Conservation (phyloP, 2,329 filamentous ascomycete species). For the Xylaria hypoxylon region DNA sequence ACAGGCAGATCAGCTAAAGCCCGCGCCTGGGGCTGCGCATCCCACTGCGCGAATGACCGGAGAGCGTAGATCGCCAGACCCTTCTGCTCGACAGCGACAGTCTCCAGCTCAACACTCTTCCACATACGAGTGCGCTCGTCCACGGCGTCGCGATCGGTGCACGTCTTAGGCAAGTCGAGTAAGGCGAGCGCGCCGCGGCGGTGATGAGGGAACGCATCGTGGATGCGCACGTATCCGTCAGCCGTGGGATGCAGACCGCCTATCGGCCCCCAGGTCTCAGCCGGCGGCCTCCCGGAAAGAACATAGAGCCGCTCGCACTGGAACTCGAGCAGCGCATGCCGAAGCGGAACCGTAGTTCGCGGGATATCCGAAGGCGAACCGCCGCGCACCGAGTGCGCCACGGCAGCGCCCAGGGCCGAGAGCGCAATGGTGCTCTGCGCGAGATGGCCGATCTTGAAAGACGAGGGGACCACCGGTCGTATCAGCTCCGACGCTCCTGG, state of each 20-base stretch:
- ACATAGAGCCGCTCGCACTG: slow-evolving; percentile 63
- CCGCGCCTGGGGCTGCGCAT: slow-evolving; percentile 59
- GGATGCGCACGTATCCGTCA: slow-evolving; percentile 66
- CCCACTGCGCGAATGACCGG: slow-evolving; percentile 64
- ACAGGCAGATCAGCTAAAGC: slow-evolving; percentile 61
- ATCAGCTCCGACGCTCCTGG: slow-evolving; percentile 27
- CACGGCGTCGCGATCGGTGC: slow-evolving; percentile 55
- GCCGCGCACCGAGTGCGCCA: slow-evolving; percentile 53
- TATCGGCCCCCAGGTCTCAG: slow-evolving; percentile 56
- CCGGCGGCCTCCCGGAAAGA: slow-evolving; percentile 53
- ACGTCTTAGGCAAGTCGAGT: slow-evolving; percentile 52
- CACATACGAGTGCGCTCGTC: slow-evolving; percentile 54
- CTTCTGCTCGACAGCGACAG: slow-evolving; percentile 53
- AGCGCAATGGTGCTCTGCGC: slow-evolving; percentile 65
- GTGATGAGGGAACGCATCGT: slow-evolving; percentile 66
- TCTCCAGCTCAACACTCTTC: slow-evolving; percentile 62
- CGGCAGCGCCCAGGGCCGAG: slow-evolving; percentile 62
- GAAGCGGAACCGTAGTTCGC: slow-evolving; percentile 56
- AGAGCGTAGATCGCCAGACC: slow-evolving; percentile 62
- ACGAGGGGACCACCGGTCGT: slow-evolving; percentile 57
- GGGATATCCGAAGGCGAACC: slow-evolving; percentile 46
- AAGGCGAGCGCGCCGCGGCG: slow-evolving; percentile 57
- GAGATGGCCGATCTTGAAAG: slow-evolving; percentile 65
- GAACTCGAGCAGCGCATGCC: slow-evolving; percentile 64
- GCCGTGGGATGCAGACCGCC: slow-evolving; percentile 63